Conservation (phyloP, 495 filamentous ascomycete species). For the Pyrenula massariospora region DNA sequence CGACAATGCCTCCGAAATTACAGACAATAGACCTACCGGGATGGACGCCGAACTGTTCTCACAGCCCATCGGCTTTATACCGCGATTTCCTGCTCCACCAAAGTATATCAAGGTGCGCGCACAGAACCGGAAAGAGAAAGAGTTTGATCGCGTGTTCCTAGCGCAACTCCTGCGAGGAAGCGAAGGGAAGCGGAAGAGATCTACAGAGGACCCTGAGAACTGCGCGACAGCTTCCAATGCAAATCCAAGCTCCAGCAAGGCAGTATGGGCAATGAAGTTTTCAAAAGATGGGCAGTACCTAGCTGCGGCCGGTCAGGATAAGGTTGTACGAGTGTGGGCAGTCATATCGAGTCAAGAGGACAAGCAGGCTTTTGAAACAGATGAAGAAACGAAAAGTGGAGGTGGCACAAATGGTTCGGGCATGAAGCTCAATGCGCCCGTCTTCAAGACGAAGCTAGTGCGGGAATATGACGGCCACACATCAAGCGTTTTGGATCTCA, state of each 20-base stretch:
- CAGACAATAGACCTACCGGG: conserved; percentile 61
- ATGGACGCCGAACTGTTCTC: conserved; percentile 73
- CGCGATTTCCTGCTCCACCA: conserved; percentile 79
- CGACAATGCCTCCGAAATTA: conserved; percentile 63
- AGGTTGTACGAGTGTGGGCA: conserved; percentile 78
- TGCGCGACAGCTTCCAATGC: not conserved
- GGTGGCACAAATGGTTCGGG: conserved; percentile 20
- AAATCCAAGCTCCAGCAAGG: conserved; percentile 21
- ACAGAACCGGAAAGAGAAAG: conserved; percentile 69
- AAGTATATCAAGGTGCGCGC: conserved; percentile 79
- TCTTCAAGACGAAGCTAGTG: conserved; percentile 70
- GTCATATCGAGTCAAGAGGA: conserved; percentile 78
- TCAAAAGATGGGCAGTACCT: conserved; percentile 89
- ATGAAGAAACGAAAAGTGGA: conserved; percentile 44
- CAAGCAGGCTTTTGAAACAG: conserved; percentile 54
- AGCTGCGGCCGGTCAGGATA: conserved; percentile 80
- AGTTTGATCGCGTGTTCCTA: conserved; percentile 80
- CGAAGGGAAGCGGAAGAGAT: conserved; percentile 8
- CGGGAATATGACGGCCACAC: conserved; percentile 78
- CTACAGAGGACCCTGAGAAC: conserved; percentile 12
- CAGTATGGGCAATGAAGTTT: conserved; percentile 87
- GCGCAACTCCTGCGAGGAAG: conserved; percentile 70
- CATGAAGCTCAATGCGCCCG: conserved; percentile 67
- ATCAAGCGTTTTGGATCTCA: conserved; percentile 78
- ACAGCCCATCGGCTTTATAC: conserved; percentile 76